phyloP scores from a whole-genome alignment of 495 filamentous ascomycete species.

The Daldinia decipiens region DNA sequence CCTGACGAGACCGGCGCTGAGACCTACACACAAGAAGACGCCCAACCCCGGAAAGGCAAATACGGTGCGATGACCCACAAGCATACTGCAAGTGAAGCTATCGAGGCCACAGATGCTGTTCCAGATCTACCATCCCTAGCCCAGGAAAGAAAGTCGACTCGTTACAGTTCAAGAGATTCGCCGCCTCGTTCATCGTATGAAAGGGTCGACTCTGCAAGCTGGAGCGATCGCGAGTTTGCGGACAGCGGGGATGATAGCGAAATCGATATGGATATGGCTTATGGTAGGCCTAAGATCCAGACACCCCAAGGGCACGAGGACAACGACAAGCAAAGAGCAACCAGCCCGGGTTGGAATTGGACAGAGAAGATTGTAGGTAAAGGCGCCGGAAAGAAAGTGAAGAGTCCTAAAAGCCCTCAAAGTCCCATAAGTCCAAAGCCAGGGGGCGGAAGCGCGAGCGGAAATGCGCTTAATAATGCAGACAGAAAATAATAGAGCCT shows the following conservation, averaged over 20 bases:
- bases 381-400: conserved; percentile 45
- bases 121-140: conserved; percentile 45
- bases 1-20: conserved; percentile 55
- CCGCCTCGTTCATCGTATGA: conserved; percentile 47
- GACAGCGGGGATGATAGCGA: conserved; percentile 64
- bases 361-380: conserved; percentile 66
- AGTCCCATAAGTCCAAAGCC: conserved; percentile 11
- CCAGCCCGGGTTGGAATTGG: conserved; percentile 62
- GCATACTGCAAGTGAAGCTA: conserved; percentile 51
- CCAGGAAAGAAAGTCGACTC: conserved; percentile 35
- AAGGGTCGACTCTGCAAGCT: conserved; percentile 55
- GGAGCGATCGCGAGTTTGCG: conserved; percentile 65
- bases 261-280: conserved; percentile 45
- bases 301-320: conserved; percentile 6
- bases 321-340: conserved; percentile 28
- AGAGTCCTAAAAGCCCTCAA: conserved; percentile 13
- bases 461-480: not conserved
- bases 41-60: conserved; percentile 9
- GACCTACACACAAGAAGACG: conserved; percentile 42
- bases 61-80: conserved; percentile 26
- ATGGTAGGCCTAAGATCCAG: conserved; percentile 29
- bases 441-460: conserved; percentile 4
- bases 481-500: conserved; percentile 1
- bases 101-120: conserved; percentile 54
- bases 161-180: conserved; percentile 42